Percentiles rank a stretch among this genome's conserved stretches.
phyloP scores from a whole-genome alignment of 495 filamentous ascomycete species.

The Penicillium salamii region DNA sequence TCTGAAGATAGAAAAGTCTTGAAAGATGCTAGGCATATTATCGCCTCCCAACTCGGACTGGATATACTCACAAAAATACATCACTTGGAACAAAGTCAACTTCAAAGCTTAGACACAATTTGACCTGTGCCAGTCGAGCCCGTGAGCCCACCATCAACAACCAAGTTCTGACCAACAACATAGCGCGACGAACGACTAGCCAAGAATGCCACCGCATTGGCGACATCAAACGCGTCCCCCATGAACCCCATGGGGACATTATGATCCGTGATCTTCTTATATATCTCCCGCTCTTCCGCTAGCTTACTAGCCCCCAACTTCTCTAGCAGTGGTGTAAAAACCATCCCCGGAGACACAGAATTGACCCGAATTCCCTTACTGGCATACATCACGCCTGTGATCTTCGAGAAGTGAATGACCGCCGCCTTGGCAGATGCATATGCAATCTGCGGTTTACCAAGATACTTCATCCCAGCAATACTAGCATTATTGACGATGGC shows the following conservation, averaged over 20 bases:
- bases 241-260: slow-evolving; percentile 15
- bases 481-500: slow-evolving; percentile 41
- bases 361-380: slow-evolving; percentile 45
- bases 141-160: slow-evolving; percentile 13
- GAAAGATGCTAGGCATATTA: no score
- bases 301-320: slow-evolving; percentile 9
- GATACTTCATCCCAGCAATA: slow-evolving; percentile 45
- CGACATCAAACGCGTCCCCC: slow-evolving; percentile 20
- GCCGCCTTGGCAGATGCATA: slow-evolving; percentile 48
- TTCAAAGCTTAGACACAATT: background rate
- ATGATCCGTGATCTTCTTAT: slow-evolving; percentile 14
- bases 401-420: slow-evolving; percentile 44
- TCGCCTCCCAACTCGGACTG: no score
- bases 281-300: slow-evolving; percentile 8
- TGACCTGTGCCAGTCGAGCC: slow-evolving; percentile 20
- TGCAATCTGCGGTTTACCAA: slow-evolving; percentile 48
- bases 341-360: slow-evolving; percentile 47
- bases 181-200: slow-evolving; percentile 11
- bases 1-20: no score
- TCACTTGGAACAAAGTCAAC: no score
- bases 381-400: slow-evolving; percentile 48
- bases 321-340: slow-evolving; percentile 40
- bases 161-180: slow-evolving; percentile 15
- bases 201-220: slow-evolving; percentile 12
- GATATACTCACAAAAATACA: background rate